Base-by-base conservation (phyloP, 768 basidiomycete species). In the Mycena albidolilacea region DNA sequence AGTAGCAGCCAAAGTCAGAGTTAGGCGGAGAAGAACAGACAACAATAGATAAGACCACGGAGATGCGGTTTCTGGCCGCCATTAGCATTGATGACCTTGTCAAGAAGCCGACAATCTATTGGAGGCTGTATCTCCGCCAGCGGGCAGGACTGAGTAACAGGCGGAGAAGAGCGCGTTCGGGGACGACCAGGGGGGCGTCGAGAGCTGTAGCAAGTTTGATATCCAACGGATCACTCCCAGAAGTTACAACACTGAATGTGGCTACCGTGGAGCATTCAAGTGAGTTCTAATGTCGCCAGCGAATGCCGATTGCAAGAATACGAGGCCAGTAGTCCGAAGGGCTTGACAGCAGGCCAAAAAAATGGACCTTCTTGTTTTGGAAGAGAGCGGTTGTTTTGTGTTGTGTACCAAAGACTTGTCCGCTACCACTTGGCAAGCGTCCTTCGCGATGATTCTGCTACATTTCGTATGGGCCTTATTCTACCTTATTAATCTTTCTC, bases 401-500 rank as follows among this genome's bases (percentile, higher is more conserved):
- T 10, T 23, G 23, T 64, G 38, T 57, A 21, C 44, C 44, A 50
- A 48, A 59, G 30, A 8, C 62, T 23, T 43, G 43, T 10, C 14
- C 23, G 21, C 30, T 54, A 23, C 60, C 9, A 30, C 52, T 30
- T 37, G 58, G 10, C 17, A 35, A 48, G 44, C 48, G n/a, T 50
- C 7, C 14, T 54, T 39, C 50, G 71, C 72, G 58, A 83, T 82
- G 81, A 79, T 78, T 74, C 71, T 79, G 39, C 76, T 80, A 46
- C 80, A 77, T 65, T 78, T 82, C 54, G 72, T 83, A 44, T 79
- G 78, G 63, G 80, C 79, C 74, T 67, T 85, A 69, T 77, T 82
- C 70, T 79, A 82, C 75, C 78, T 87, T 69, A 77, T 87, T 15
- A 84, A 71, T 65, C 81, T 82, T 8, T 82, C 82, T 44, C 50